These are phyloP conservation scores for Saturnispora kantuleensis DNA, from an alignment of 805 yeast genomes.

Conservation along the genomic window DNA sequence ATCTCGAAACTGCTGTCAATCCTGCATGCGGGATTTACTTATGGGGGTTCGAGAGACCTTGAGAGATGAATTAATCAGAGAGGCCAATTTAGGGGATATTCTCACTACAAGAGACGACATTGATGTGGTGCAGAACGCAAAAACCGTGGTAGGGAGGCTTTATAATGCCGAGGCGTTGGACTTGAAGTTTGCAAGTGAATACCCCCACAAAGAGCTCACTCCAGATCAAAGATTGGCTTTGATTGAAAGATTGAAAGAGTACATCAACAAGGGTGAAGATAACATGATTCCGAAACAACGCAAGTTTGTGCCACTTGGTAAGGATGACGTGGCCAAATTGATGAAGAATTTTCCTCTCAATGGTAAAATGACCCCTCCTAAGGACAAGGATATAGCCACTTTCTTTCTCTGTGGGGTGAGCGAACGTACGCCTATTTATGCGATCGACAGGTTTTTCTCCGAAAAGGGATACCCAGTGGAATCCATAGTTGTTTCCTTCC, in stretches of 20 bases:
- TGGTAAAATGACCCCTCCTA: constrained; percentile 40
- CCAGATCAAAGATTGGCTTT: constrained; percentile 7
- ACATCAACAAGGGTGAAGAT: constrained; percentile 1
- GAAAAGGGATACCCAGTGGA: constrained; percentile 24
- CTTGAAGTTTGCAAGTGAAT: constrained; percentile 17
- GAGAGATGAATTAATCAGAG: constrained; percentile 69
- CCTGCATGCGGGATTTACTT: constrained; percentile 73
- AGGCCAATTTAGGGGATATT: constrained; percentile 40
- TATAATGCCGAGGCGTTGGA: constrained; percentile 45
- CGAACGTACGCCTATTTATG: constrained; percentile 55
- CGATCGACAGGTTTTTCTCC: constrained; percentile 11
- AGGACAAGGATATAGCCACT: constrained; percentile 36
- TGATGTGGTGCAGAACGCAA: constrained; percentile 39
- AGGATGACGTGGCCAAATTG: constrained; percentile 40
- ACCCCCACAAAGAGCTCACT: constrained; percentile 12
- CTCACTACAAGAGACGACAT: constrained; percentile 12
- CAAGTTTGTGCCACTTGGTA: constrained; percentile 13
- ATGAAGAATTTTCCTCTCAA: constrained; percentile 59
- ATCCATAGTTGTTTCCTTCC: constrained; percentile 41
- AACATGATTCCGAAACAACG: background rate
- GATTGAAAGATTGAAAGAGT: constrained; percentile 5
- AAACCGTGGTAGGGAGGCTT: constrained; percentile 35
- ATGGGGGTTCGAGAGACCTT: constrained; percentile 72
- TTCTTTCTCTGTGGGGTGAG: constrained; percentile 71
- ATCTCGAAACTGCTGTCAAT: constrained; percentile 76